phyloP scores from a whole-genome alignment of 2,329 filamentous ascomycete species.

The Ambrosiella beaveri region DNA sequence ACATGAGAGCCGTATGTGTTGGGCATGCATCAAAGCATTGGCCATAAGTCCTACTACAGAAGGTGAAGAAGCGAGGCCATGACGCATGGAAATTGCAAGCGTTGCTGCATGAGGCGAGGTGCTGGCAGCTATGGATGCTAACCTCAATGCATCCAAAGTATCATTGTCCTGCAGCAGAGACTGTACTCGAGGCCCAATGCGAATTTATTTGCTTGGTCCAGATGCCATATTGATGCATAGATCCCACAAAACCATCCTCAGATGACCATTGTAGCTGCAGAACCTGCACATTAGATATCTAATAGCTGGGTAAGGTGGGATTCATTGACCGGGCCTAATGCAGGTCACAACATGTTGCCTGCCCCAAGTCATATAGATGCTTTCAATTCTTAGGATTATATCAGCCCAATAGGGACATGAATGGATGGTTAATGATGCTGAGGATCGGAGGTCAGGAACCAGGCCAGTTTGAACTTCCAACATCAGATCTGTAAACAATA shows the following conservation, averaged over 20 bases:
- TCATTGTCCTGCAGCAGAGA: background rate
- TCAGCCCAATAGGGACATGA: too few relatives aligned
- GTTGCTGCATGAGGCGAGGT: background rate
- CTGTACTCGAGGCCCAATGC: conserved; percentile 6
- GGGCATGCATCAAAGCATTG: conserved; percentile 11
- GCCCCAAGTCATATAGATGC: background rate
- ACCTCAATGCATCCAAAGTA: background rate
- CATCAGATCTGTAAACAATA: too few relatives aligned
- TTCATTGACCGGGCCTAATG: background rate
- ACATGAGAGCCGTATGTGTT: conserved; percentile 4
- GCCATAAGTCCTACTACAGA: conserved; percentile 7
- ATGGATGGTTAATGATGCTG: too few relatives aligned
- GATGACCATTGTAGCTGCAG: background rate
- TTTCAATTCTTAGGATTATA: background rate
- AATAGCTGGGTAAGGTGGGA: background rate
- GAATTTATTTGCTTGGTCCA: conserved; percentile 7
- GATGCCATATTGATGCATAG: conserved; percentile 9
- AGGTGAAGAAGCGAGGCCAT: background rate
- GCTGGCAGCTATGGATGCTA: background rate
- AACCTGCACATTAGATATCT: background rate
- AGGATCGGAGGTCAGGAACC: too few relatives aligned
- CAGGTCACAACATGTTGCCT: background rate
- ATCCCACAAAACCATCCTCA: conserved; percentile 4
- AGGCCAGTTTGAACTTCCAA: too few relatives aligned
- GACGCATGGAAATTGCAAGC: background rate